Evolutionary conservation across 2,329 filamentous ascomycete species (phyloP).

Genomic region (Tolypocladium pustulatum): DNA sequence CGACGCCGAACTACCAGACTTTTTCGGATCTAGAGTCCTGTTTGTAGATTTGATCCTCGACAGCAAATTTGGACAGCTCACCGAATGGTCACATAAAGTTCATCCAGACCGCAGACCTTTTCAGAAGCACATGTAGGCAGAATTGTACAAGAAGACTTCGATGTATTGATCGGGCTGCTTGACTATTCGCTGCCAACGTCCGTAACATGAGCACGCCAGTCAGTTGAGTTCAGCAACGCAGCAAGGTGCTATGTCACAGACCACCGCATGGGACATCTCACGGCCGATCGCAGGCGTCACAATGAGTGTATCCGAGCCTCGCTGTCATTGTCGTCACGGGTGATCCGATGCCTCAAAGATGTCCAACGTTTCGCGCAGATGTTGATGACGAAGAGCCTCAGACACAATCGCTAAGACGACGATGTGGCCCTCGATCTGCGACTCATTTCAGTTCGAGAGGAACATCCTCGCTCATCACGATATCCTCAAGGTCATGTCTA

Average conservation of each 20-base stretch:
- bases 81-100: not conserved
- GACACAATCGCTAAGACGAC: not conserved
- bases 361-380: too few relatives aligned
- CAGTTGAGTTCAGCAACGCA: too few relatives aligned
- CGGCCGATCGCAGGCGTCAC: not conserved
- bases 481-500: too few relatives aligned
- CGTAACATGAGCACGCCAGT: not conserved
- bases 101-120: not conserved
- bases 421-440: too few relatives aligned
- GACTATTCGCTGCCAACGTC: too few relatives aligned
- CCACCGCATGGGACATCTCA: not conserved
- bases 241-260: not conserved
- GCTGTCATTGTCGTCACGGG: not conserved
- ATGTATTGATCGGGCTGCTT: not conserved
- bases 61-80: not conserved
- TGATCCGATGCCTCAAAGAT: not conserved
- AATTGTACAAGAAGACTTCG: not conserved
- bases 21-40: not conserved
- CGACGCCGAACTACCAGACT: not conserved
- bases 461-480: too few relatives aligned
- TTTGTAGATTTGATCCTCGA: not conserved
- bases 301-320: not conserved
- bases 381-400: not conserved
- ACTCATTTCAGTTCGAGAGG: too few relatives aligned
- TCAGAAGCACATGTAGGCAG: too few relatives aligned